Conservation (phyloP, 176 grass and related monocot genomes). For the Paspalum notatum region DNA sequence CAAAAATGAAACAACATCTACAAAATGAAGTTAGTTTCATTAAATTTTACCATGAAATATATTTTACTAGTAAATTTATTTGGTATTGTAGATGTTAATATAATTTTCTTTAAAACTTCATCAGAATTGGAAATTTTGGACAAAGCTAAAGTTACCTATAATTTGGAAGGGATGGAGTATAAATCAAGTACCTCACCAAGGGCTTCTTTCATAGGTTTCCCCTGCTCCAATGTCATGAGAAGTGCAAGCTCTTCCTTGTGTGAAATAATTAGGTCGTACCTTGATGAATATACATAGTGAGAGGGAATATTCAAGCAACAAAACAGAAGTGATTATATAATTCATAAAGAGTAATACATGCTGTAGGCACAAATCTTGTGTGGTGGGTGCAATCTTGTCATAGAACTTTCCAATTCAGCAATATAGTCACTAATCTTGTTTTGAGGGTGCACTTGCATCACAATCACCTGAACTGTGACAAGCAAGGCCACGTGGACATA, state of each 20-base stretch:
- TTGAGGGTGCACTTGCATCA: not conserved
- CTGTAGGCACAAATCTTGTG: not conserved
- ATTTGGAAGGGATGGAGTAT: not conserved
- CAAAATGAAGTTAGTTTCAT: too few species aligned
- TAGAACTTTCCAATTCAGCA: not conserved
- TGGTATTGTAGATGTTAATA: too few species aligned
- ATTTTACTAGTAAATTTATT: too few species aligned
- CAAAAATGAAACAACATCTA: too few species aligned
- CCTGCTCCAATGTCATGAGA: slow-evolving; percentile 93
- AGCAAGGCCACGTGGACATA: not conserved
- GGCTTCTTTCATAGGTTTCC: slow-evolving; percentile 94
- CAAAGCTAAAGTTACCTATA: too few species aligned
- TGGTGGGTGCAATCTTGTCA: slow-evolving; percentile 2
- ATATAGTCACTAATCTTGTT: not conserved
- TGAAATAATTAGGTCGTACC: slow-evolving; percentile 92
- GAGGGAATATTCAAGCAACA: slow-evolving; percentile 35
- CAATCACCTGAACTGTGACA: not conserved
- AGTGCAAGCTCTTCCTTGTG: slow-evolving; percentile 95
- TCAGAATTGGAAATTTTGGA: too few species aligned
- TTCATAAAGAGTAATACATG: not conserved
- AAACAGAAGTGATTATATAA: slow-evolving; percentile 20
- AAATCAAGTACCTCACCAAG: slow-evolving; percentile 76
- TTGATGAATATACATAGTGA: slow-evolving; percentile 49
- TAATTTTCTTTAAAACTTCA: too few species aligned
- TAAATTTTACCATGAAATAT: too few species aligned